Conservation (phyloP, 371 early-diverging fungal species). For the Actinomortierella ambigua region DNA sequence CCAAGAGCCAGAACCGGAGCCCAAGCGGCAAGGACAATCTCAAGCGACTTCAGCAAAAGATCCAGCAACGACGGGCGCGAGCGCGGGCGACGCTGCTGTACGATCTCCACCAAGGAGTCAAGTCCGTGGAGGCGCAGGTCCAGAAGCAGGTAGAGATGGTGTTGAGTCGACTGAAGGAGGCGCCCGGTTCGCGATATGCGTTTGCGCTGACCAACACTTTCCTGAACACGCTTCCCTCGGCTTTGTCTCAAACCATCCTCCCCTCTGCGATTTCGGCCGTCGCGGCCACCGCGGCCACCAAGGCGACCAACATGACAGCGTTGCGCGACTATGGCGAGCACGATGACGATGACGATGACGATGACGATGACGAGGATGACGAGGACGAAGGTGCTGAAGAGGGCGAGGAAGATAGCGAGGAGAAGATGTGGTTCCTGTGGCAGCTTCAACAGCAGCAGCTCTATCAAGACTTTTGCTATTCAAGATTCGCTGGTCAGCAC, state of each 20-base stretch:
- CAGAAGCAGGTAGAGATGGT: conserved; percentile 45
- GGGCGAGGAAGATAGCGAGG: conserved; percentile 16
- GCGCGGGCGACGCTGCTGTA: conserved; percentile 35
- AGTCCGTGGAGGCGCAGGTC: conserved; percentile 37
- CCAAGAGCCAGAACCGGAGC: neutral
- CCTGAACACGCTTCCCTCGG: conserved; percentile 26
- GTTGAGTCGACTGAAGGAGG: conserved; percentile 29
- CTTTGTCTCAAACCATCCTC: conserved; percentile 32
- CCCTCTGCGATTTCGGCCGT: conserved; percentile 44
- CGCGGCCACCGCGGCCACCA: conserved; percentile 32
- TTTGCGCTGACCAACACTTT: conserved; percentile 39
- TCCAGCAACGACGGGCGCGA: conserved; percentile 34
- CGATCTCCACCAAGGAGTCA: conserved; percentile 40
- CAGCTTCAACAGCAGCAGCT: conserved; percentile 9
- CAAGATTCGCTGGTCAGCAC: conserved; percentile 14
- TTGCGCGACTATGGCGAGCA: neutral
- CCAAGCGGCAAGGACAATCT: conserved; percentile 24
- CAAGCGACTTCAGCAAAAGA: conserved; percentile 23
- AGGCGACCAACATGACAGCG: neutral
- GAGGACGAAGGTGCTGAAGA: conserved; percentile 39
- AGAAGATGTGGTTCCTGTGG: conserved; percentile 23
- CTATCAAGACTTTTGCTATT: conserved; percentile 9
- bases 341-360: conserved; percentile 7
- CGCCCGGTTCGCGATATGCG: conserved; percentile 35
- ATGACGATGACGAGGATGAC: conserved; percentile 35